phyloP scores from a whole-genome alignment of 768 basidiomycete genomes.

The Tulasnella sp. region DNA sequence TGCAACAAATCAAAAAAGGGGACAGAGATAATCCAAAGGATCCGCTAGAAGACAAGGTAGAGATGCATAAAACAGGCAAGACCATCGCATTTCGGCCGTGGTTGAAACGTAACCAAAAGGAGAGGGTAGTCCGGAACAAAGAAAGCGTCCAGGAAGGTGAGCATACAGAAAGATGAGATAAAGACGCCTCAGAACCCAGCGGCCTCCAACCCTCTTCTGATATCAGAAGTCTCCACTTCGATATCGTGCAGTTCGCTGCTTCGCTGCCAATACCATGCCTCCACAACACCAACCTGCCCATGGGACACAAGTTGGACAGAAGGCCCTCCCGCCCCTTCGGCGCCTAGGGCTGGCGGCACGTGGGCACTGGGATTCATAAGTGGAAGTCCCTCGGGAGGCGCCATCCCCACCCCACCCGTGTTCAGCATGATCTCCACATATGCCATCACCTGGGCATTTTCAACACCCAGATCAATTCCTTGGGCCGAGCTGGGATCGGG shows the following conservation, averaged over 20 bases:
- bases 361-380: neutral
- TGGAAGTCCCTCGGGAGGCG: neutral
- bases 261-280: slow-evolving; percentile 7
- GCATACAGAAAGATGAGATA: neutral
- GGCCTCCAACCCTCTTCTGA: slow-evolving; percentile 5
- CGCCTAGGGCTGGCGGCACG: neutral
- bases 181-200: slow-evolving; percentile 3
- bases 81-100: too few species aligned
- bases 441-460: neutral
- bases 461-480: slow-evolving; percentile 1
- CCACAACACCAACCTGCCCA: neutral
- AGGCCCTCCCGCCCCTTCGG: too few species aligned
- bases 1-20: too few species aligned
- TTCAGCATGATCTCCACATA: slow-evolving; percentile 6
- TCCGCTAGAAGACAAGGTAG: too few species aligned
- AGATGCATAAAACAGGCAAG: too few species aligned
- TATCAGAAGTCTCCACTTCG: slow-evolving; percentile 8
- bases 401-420: slow-evolving; percentile 4
- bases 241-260: slow-evolving; percentile 6
- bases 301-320: too few species aligned
- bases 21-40: too few species aligned
- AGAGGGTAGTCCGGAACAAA: too few species aligned
- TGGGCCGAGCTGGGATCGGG: neutral
- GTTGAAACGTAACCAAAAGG: too few species aligned
- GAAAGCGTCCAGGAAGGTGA: too few species aligned